Conservation (phyloP, 2,329 filamentous ascomycete species). For the Fusarium verrucosum region DNA sequence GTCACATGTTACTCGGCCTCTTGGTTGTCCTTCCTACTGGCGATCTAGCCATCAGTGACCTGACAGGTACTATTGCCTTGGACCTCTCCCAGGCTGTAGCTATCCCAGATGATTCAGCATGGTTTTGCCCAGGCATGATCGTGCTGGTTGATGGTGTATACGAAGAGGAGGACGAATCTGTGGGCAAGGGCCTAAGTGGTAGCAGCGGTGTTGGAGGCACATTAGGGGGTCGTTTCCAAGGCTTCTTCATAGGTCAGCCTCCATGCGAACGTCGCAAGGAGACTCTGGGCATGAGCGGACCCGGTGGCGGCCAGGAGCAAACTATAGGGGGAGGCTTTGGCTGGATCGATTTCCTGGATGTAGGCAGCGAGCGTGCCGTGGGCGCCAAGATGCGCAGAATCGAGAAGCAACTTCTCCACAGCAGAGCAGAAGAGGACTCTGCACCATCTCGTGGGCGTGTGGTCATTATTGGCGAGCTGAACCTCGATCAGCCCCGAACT, state of each 20-base stretch:
- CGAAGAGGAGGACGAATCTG: constrained; percentile 84
- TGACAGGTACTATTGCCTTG: constrained; percentile 86
- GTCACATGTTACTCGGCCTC: constrained; percentile 87
- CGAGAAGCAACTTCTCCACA: constrained; percentile 72
- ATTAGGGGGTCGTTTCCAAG: constrained; percentile 91
- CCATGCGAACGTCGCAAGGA: constrained; percentile 85
- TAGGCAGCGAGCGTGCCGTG: constrained; percentile 86
- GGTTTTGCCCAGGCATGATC: constrained; percentile 96
- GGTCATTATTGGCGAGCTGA: constrained; percentile 85
- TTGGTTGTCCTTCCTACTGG: constrained; percentile 84
- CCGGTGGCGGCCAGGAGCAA: constrained; percentile 65
- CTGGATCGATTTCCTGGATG: constrained; percentile 95
- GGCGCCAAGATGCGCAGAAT: constrained; percentile 85
- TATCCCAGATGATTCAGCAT: constrained; percentile 85
- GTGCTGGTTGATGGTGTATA: constrained; percentile 96
- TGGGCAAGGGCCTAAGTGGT: constrained; percentile 75
- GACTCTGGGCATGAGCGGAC: constrained; percentile 76
- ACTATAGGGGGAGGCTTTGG: constrained; percentile 85
- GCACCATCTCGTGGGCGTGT: constrained; percentile 61
- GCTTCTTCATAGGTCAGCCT: constrained; percentile 89
- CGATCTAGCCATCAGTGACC: constrained; percentile 81
- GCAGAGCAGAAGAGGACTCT: constrained; percentile 48
- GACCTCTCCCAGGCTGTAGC: constrained; percentile 83
- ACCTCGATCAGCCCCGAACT: constrained; percentile 84
- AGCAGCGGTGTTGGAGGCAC: constrained; percentile 86